Base-by-base conservation (phyloP, 805 yeast genomes). In the Metschnikowia noctiluminum region DNA sequence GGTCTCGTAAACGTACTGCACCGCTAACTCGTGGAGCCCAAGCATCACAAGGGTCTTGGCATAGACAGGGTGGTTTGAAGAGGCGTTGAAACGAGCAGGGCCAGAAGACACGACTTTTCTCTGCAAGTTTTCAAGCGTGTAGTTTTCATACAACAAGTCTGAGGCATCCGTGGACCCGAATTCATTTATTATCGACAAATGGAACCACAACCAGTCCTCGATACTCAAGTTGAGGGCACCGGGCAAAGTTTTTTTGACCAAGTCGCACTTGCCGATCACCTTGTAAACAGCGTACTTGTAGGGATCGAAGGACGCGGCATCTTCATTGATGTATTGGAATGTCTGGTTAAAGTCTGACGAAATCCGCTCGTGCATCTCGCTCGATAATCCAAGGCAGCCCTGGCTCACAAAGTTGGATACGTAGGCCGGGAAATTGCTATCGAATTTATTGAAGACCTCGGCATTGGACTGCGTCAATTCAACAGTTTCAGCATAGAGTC, bases 161-260 rank as follows among this genome's bases (percentile, higher is more conserved):
- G 60, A 59, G 3, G 55, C n/a, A 8, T 54, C 36, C 13, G 58
- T 60, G 14, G 56, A 52, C 43, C 51, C 56, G 43, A 57, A 62
- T 59, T 88, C 92, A 48, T 83, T 80, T 13, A 87, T 81, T 28
- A 92, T 74, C 66, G 82, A 77, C 48, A 94, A 76, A 66, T 94
- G 97, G 62, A 87, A 81, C 99, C 99, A 92, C 43, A 92, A 66
- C 98, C 98, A 92, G 69, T 92, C 98, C 66, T 92, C 98, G 42
- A 91, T 80, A 50, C 95, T 87, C 35, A 82, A 68, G 35, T 86
- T 79, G 30, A 92, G 80, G 35, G 79, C 72, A n/a, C 82, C 65
- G 35, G 95, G 82, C 58, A 91, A 70, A 53, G 79, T 71, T 65
- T 82, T 82, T 65, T 84, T 76, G 42, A 86, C 73, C 61, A 85